These are phyloP conservation scores for Juglanconis juglandina DNA, from an alignment of 2,329 filamentous ascomycete species.

Conservation along the genomic window DNA sequence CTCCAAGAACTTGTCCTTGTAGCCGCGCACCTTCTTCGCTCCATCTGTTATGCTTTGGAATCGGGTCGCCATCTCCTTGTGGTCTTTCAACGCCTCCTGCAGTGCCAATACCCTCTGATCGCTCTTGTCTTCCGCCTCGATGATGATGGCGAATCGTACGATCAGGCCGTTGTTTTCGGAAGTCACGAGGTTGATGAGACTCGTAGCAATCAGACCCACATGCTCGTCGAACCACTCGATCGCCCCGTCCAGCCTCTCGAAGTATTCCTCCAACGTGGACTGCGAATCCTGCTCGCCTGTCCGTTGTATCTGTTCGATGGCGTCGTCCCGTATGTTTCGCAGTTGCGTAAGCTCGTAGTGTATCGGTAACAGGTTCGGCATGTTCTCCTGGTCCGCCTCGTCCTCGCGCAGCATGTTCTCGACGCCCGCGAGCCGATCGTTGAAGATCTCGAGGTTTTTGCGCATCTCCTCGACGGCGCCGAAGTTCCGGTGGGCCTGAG, in stretches of 20 bases:
- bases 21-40: slow-evolving; percentile 85
- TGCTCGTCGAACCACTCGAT: slow-evolving; percentile 97
- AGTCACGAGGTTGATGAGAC: slow-evolving; percentile 82
- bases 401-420: slow-evolving; percentile 79
- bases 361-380: slow-evolving; percentile 83
- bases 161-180: slow-evolving; percentile 85
- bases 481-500: slow-evolving; percentile 95
- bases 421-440: slow-evolving; percentile 69
- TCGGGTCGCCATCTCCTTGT: slow-evolving; percentile 86
- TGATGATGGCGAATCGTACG: slow-evolving; percentile 84
- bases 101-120: slow-evolving; percentile 87
- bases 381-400: slow-evolving; percentile 80
- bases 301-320: slow-evolving; percentile 89
- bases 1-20: slow-evolving; percentile 92
- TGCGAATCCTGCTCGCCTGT: slow-evolving; percentile 71
- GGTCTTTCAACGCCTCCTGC: slow-evolving; percentile 91
- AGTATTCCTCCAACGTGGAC: slow-evolving; percentile 84
- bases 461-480: slow-evolving; percentile 92
- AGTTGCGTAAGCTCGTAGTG: slow-evolving; percentile 91
- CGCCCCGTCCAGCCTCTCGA: slow-evolving; percentile 77
- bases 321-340: slow-evolving; percentile 91
- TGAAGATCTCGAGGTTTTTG: slow-evolving; percentile 82
- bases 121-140: slow-evolving; percentile 94
- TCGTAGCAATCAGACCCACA: slow-evolving; percentile 82
- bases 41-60: slow-evolving; percentile 96